Evolutionary conservation across 1,284 basidiomycete genomes (phyloP).

Genomic region (Marasmius tenuissimus): DNA sequence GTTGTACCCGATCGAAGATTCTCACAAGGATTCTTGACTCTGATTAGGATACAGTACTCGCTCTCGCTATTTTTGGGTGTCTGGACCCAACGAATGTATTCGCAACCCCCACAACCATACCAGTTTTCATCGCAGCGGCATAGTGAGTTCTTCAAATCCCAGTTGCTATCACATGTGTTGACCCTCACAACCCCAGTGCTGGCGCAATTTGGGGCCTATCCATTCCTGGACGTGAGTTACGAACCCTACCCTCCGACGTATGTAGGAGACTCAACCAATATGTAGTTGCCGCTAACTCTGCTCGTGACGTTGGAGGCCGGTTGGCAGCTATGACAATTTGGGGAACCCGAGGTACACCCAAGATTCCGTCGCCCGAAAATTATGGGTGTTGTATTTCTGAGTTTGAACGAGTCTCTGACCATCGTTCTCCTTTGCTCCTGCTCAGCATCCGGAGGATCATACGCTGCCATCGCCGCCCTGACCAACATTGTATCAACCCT

Average conservation of each 20-base stretch:
- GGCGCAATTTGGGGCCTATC: constrained; percentile 61
- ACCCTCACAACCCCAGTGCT: constrained; percentile 32
- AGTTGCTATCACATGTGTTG: not conserved
- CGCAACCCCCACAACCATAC: constrained; percentile 49
- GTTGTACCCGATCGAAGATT: no score
- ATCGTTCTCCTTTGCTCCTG: not conserved
- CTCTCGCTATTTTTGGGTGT: constrained; percentile 53
- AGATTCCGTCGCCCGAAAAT: not conserved
- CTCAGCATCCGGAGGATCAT: constrained; percentile 54
- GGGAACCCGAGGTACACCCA: constrained; percentile 40
- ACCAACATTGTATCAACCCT: constrained; percentile 66
- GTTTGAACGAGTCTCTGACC: not conserved
- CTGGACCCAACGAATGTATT: constrained; percentile 65
- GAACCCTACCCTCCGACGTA: not conserved
- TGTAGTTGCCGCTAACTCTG: constrained; percentile 61
- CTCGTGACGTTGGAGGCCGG: constrained; percentile 67
- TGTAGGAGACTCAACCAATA: not conserved
- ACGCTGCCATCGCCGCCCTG: constrained; percentile 63
- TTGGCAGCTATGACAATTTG: constrained; percentile 58
- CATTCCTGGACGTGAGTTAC: constrained; percentile 44
- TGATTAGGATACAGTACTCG: constrained; percentile 64
- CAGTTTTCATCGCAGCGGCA: constrained; percentile 52
- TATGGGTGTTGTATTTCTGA: not conserved
- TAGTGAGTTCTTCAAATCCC: constrained; percentile 40
- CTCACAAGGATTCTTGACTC: no score